Conservation (phyloP, 805 yeast genomes). For the Brettanomyces custersianus region DNA sequence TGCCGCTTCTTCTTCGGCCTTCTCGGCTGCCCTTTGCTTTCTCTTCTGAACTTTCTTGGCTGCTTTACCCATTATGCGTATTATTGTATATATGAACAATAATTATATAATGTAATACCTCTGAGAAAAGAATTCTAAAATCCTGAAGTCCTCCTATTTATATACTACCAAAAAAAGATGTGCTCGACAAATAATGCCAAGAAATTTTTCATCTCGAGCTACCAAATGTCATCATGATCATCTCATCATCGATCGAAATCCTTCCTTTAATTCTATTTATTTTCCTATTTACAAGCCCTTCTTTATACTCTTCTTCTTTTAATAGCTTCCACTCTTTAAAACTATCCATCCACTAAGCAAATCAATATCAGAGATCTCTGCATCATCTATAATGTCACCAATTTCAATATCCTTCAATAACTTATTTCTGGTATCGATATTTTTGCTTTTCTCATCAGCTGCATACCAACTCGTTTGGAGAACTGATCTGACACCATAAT, state of each 20-base stretch:
- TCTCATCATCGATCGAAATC: no score
- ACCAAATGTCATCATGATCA: no score
- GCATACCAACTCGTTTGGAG: slow-evolving; percentile 23
- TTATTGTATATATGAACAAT: not conserved
- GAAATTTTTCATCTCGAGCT: no score
- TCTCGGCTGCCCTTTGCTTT: slow-evolving; percentile 14
- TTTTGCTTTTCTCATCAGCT: slow-evolving; percentile 11
- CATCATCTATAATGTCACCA: slow-evolving; percentile 34
- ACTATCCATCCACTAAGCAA: slow-evolving; percentile 33
- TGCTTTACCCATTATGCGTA: slow-evolving; percentile 18
- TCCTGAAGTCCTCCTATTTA: no score
- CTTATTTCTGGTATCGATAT: slow-evolving; percentile 12
- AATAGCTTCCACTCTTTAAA: slow-evolving; percentile 20
- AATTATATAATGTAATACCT: no score
- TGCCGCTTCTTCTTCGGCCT: slow-evolving; percentile 11
- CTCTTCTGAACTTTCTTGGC: slow-evolving; percentile 45
- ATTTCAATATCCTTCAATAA: slow-evolving; percentile 26
- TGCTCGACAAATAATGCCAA: no score
- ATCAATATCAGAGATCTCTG: slow-evolving; percentile 33
- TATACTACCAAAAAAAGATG: no score
- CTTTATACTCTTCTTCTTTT: not conserved
- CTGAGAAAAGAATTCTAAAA: not conserved
- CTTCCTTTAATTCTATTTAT: no score
- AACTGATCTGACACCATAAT: slow-evolving; percentile 23
- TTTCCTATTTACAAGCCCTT: not conserved